Percentiles rank a stretch among this genome's conserved stretches.
phyloP scores from a whole-genome alignment of 139 green algal species.

The Astrephomene gubernaculifera region DNA sequence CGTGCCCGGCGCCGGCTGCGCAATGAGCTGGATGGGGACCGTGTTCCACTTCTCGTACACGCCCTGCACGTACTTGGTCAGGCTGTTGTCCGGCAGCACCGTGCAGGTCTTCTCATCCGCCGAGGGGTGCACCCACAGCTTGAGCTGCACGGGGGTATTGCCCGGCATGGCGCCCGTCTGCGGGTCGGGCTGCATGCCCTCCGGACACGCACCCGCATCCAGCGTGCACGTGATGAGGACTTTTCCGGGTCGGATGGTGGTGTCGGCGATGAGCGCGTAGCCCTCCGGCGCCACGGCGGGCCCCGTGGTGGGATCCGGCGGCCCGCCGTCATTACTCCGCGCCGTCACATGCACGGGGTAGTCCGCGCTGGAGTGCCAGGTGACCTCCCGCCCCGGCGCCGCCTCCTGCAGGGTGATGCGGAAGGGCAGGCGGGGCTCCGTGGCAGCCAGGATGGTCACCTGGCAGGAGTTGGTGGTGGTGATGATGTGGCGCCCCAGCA shows the following conservation, averaged over 20 bases:
- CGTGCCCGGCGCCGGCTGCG: constrained; percentile 2
- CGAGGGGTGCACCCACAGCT: constrained; percentile 43
- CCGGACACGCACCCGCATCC: constrained; percentile 17
- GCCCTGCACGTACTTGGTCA: constrained; percentile 56
- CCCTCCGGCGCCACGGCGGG: constrained; percentile 1
- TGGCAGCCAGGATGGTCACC: constrained; percentile 16
- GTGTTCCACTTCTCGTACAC: constrained; percentile 62
- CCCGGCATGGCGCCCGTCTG: constrained; percentile 31
- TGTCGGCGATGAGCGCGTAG: constrained; percentile 46
- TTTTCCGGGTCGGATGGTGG: constrained; percentile 55
- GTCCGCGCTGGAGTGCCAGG: neutral
- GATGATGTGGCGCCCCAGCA: constrained; percentile 53
- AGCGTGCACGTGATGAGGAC: constrained; percentile 58
- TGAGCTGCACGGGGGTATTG: neutral
- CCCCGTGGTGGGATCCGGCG: neutral
- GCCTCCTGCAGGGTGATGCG: constrained; percentile 42
- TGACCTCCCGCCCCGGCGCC: constrained; percentile 33
- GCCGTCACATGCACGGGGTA: constrained; percentile 44
- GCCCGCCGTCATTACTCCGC: neutral
- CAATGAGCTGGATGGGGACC: constrained; percentile 22
- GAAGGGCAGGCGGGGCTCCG: constrained; percentile 45
- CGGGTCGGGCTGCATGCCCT: constrained; percentile 55
- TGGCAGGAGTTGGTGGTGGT: constrained; percentile 41
- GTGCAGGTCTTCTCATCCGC: constrained; percentile 63
- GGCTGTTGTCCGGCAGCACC: constrained; percentile 55